Base-by-base conservation (phyloP, 345 rosid species). In the Kandelia obovata region DNA sequence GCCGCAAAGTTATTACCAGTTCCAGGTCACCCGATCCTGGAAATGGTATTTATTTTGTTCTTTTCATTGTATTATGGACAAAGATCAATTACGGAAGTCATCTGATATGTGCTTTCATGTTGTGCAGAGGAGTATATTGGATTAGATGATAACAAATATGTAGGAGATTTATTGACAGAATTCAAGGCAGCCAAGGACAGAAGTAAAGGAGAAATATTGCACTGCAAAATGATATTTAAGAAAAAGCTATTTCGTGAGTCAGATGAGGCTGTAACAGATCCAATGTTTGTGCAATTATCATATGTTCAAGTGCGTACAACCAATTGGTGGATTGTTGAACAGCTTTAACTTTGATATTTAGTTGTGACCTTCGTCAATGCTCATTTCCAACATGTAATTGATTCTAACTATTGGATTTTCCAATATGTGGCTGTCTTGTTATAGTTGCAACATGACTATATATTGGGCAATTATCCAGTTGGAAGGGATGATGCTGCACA, bases 401-500 rank as follows among this genome's bases (percentile, higher is more conserved):
- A 13, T 28, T 32, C 46, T 69, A 23, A 13, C 46, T 27, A 43
- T 7, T 37, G 52, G 43, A 16, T 73, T 65, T 78, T 16, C 46
- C 82, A 49, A 79, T 70, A 63, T 67, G 62, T 25, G 62, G 31
- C 47, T 71, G 57, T 75, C 61, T 82, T 71, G 59, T 57, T 72
- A 74, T 86, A 95, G 99, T 81, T 95, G 80, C 99, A 95, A 81
- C 99, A 95, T 84, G 99, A 95, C 78, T 95, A 95, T 74, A 81
- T 92, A 65, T 76, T 86, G 81, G 99, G 99, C 67, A 92, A 92
- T 80, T 95, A 92, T 85, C 99, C 99, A 53, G 96, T 95, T 73
- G 99, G 97, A 73, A 89, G 97, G 81, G 99, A 95, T 78, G 97
- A 88, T 86, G 97, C 97, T 78, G 97, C 96, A 5, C 97, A 92